Evolutionary conservation across 139 green algal genomes (phyloP).

Genomic region (Eudorina sp.): DNA sequence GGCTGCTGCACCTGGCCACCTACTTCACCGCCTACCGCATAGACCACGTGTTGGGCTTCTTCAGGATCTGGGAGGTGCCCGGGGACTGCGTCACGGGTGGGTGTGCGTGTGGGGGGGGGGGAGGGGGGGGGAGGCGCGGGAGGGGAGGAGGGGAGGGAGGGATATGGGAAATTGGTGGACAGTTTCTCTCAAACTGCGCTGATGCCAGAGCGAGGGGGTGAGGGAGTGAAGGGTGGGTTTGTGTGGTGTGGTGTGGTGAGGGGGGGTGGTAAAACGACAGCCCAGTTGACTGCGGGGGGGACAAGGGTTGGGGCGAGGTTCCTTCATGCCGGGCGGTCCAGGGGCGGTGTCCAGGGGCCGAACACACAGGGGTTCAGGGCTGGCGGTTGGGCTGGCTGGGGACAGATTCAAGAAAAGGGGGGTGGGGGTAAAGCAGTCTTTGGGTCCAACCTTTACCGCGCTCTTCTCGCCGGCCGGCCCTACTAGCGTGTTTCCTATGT

Average conservation of each 20-base stretch:
- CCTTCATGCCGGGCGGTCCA: not conserved
- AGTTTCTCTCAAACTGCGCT: no score
- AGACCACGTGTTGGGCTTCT: constrained; percentile 99
- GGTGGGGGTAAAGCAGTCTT: no score
- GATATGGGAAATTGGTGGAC: no score
- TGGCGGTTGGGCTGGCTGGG: no score
- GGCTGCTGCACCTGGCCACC: constrained; percentile 81
- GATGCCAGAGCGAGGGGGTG: not conserved
- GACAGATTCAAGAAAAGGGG: no score
- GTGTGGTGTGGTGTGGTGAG: not conserved
- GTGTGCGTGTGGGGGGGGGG: not conserved
- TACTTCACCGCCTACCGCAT: constrained; percentile 98
- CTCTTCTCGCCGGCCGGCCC: no score
- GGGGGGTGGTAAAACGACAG: no score
- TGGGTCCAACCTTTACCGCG: no score
- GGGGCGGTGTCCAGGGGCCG: no score
- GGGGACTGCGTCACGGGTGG: constrained; percentile 73
- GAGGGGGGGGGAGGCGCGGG: not conserved
- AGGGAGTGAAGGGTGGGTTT: not conserved
- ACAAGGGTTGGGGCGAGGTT: not conserved
- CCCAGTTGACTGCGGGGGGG: not conserved
- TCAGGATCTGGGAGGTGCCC: constrained; percentile 97
- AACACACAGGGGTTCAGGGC: no score
- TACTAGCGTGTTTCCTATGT: no score
- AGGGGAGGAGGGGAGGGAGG: not conserved